These are phyloP conservation scores for Lachancea fermentati DNA, from an alignment of 805 yeast species.

Conservation along the genomic window DNA sequence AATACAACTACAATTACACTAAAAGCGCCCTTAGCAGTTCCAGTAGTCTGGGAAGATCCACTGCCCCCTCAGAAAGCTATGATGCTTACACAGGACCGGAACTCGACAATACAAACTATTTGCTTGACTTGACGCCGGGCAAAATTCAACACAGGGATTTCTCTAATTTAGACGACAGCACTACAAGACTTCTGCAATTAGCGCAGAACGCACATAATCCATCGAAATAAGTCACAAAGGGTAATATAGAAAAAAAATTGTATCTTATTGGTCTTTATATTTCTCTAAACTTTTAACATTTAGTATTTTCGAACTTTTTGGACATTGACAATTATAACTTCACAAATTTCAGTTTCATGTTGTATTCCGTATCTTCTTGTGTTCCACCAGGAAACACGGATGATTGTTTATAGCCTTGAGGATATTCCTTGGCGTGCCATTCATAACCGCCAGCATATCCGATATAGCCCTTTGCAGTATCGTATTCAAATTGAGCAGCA, in stretches of 20 bases:
- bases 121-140: slow-evolving; percentile 5
- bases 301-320: no score
- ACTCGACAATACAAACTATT: slow-evolving; percentile 8
- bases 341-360: slow-evolving; percentile 36
- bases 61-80: slow-evolving; percentile 2
- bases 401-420: slow-evolving; percentile 44
- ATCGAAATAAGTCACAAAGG: neutral
- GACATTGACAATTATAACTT: no score
- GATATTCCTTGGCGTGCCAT: slow-evolving; percentile 52
- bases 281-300: no score
- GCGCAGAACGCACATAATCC: slow-evolving; percentile 7
- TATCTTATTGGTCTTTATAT: neutral
- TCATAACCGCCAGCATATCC: slow-evolving; percentile 55
- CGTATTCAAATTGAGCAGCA: slow-evolving; percentile 54
- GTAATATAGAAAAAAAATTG: neutral
- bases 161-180: slow-evolving; percentile 18
- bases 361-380: slow-evolving; percentile 34
- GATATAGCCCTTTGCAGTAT: slow-evolving; percentile 38
- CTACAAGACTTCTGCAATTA: slow-evolving; percentile 16
- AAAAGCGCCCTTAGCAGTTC: slow-evolving; percentile 6
- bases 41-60: slow-evolving; percentile 4
- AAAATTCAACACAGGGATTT: slow-evolving; percentile 6
- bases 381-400: slow-evolving; percentile 41
- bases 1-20: neutral
- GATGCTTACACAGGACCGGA: slow-evolving; percentile 1